phyloP scores from a whole-genome alignment of 225 moss, liverwort and hornwort species.

The Pseudisothecium myosuroides region DNA sequence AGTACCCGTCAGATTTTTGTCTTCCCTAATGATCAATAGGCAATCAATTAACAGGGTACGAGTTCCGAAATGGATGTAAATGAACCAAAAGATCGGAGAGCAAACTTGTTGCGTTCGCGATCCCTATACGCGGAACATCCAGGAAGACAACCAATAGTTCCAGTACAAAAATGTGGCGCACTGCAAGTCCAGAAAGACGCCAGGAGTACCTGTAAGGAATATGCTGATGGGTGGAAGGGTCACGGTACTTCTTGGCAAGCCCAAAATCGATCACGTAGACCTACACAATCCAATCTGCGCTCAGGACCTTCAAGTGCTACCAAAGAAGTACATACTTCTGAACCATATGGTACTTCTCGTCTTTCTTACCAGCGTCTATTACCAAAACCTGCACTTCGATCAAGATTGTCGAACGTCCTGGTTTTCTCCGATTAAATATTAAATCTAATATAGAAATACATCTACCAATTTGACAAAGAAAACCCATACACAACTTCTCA shows the following conservation, averaged over 20 bases:
- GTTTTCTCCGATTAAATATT: not conserved
- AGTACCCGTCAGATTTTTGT: slow-evolving; percentile 80
- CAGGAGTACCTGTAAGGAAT: slow-evolving; percentile 67
- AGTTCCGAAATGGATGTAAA: not conserved
- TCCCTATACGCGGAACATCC: not conserved
- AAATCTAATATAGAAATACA: not conserved
- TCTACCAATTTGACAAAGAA: not conserved
- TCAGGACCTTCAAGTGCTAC: not conserved
- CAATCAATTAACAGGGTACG: not conserved
- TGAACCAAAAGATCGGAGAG: not conserved
- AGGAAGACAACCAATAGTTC: not conserved
- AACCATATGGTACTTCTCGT: not conserved
- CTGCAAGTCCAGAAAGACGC: not conserved
- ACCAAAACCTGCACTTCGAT: not conserved
- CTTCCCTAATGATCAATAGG: slow-evolving; percentile 39
- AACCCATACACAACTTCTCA: not conserved
- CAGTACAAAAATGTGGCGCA: not conserved
- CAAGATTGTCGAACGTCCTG: not conserved
- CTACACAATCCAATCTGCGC: slow-evolving; percentile 1
- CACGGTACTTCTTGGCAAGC: slow-evolving; percentile 91
- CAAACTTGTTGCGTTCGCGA: not conserved
- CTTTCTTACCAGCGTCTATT: not conserved
- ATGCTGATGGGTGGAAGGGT: slow-evolving; percentile 85
- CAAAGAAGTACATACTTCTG: not conserved
- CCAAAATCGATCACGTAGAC: slow-evolving; percentile 94